Evolutionary conservation across 805 yeast species (phyloP).

Genomic region (Candida ficus): DNA sequence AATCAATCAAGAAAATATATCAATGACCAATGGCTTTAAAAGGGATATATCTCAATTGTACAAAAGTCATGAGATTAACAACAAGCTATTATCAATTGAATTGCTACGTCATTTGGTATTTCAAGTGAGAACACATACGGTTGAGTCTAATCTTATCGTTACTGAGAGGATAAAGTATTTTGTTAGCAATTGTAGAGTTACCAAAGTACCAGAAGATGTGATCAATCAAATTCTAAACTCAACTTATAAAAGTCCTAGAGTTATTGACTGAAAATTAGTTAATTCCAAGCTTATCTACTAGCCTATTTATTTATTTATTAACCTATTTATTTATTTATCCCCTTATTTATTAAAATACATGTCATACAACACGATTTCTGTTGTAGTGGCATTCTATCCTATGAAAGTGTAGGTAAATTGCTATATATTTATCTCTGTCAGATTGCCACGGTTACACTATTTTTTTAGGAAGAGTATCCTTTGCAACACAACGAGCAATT

Average conservation of each 20-base stretch:
- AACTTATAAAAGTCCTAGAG: neutral
- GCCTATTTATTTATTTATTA: slow-evolving; percentile 1
- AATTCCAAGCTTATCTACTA: slow-evolving; percentile 1
- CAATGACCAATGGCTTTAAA: slow-evolving; percentile 5
- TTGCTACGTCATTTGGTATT: slow-evolving; percentile 5
- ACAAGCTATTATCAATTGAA: slow-evolving; percentile 4
- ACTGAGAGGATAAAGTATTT: slow-evolving; percentile 11
- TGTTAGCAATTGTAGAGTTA: slow-evolving; percentile 1
- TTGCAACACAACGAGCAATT: no score
- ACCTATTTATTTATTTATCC: neutral
- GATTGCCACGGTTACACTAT: no score
- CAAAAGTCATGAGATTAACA: slow-evolving; percentile 5
- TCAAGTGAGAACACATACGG: slow-evolving; percentile 1
- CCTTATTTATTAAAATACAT: slow-evolving; percentile 1
- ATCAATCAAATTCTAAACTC: slow-evolving; percentile 1
- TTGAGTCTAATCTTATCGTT: neutral
- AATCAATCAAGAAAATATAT: slow-evolving; percentile 1
- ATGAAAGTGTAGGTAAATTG: no score
- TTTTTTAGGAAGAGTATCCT: no score
- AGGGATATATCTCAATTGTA: neutral
- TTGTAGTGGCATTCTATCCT: no score
- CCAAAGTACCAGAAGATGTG: slow-evolving; percentile 1
- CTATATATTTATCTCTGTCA: no score
- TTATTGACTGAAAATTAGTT: slow-evolving; percentile 1
- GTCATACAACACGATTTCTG: no score